Percentiles rank a stretch among this genome's conserved stretches.
Conservation (phyloP, 2,329 filamentous ascomycete genomes). For the Passalora sequoiae region DNA sequence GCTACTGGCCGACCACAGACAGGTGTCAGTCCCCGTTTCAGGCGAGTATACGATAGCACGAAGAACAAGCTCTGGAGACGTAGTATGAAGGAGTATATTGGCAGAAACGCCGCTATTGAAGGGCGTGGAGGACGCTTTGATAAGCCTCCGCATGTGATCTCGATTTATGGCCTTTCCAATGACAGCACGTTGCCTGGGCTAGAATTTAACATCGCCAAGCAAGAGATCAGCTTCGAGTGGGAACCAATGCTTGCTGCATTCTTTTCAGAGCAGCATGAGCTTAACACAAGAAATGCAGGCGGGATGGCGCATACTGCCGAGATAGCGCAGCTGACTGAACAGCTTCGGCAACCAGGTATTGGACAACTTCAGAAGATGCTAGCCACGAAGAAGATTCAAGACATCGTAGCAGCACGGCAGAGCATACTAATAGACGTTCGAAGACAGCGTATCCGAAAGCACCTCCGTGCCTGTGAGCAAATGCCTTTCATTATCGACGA, state of each 20-base stretch:
- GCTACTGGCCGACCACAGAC: neutral
- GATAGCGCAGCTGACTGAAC: neutral
- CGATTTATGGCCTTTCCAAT: slow-evolving; percentile 6
- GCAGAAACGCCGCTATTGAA: neutral
- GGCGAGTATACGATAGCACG: slow-evolving; percentile 4
- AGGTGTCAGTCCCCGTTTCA: neutral
- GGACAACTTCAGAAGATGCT: neutral
- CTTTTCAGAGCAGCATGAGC: slow-evolving; percentile 3
- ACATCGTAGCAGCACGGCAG: neutral
- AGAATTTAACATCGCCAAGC: slow-evolving; percentile 3
- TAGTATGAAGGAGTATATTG: slow-evolving; percentile 1
- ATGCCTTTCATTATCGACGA: neutral
- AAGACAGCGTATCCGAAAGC: slow-evolving; percentile 4
- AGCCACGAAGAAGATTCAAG: neutral
- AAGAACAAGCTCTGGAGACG: slow-evolving; percentile 1
- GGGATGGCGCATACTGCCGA: neutral
- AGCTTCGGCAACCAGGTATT: neutral
- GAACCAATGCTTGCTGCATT: slow-evolving; percentile 9
- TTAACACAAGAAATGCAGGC: neutral
- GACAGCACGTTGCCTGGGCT: slow-evolving; percentile 7
- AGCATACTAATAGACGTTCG: neutral
- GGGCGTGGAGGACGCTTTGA: neutral
- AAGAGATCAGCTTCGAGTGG: slow-evolving; percentile 10
- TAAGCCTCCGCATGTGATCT: slow-evolving; percentile 5
- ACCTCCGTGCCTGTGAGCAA: neutral